Percentiles rank a stretch among this genome's conserved stretches.
Evolutionary conservation across 2,329 filamentous ascomycete genomes (phyloP).

Genomic region (Penicillium expansum): DNA sequence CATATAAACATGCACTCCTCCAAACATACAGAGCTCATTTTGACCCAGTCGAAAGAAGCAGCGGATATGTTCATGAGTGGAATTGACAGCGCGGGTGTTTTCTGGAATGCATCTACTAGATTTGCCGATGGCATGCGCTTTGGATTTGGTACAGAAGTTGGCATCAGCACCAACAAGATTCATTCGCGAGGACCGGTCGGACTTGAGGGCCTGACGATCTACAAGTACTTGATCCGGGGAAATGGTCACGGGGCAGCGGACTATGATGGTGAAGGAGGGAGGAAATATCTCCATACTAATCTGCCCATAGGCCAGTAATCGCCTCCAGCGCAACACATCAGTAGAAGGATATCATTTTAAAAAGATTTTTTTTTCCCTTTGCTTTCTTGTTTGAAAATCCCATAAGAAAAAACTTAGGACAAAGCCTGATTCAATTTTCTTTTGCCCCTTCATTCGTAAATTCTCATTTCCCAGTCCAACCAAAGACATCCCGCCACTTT

Average conservation of each 20-base stretch:
- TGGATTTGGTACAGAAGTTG: slow-evolving; percentile 96
- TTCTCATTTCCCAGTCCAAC: slow-evolving; percentile 23
- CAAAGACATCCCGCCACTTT: slow-evolving; percentile 20
- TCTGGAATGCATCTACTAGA: slow-evolving; percentile 93
- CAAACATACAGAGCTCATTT: slow-evolving; percentile 88
- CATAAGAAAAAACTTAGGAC: slow-evolving; percentile 28
- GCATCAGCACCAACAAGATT: slow-evolving; percentile 98
- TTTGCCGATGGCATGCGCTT: slow-evolving; percentile 97
- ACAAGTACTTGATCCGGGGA: slow-evolving; percentile 90
- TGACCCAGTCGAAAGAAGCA: slow-evolving; percentile 65
- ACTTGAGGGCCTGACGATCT: slow-evolving; percentile 90
- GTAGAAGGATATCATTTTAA: slow-evolving; percentile 1
- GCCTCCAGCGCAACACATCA: not conserved
- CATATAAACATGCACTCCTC: slow-evolving; percentile 94
- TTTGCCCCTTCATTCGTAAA: slow-evolving; percentile 27
- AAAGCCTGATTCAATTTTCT: slow-evolving; percentile 31
- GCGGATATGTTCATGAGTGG: slow-evolving; percentile 81
- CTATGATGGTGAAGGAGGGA: slow-evolving; percentile 56
- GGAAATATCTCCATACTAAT: slow-evolving; percentile 56
- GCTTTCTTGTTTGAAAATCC: slow-evolving; percentile 23
- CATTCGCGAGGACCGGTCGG: slow-evolving; percentile 91
- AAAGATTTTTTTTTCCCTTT: slow-evolving; percentile 16
- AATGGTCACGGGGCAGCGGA: slow-evolving; percentile 75
- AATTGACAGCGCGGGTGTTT: slow-evolving; percentile 87
- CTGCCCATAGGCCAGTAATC: slow-evolving; percentile 32